Evolutionary conservation across 2,329 filamentous ascomycete genomes (phyloP).

Genomic region (Tricladium varicosporioides): DNA sequence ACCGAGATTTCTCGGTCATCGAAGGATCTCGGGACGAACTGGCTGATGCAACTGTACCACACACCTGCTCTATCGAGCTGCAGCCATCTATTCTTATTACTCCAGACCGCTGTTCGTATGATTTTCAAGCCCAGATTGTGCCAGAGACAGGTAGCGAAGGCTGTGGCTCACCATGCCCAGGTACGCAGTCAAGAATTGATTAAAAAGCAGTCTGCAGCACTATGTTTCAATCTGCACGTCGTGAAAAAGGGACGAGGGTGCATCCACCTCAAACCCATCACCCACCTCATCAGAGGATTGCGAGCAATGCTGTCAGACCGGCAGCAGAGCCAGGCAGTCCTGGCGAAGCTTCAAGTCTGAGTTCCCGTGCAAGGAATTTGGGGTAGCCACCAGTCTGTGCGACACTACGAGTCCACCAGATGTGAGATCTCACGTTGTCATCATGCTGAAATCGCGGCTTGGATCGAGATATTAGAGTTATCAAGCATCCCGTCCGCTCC

Average conservation of each 20-base stretch:
- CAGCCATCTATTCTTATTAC: slow-evolving; percentile 3
- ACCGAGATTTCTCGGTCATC: neutral
- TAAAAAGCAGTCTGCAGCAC: neutral
- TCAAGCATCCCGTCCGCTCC: neutral
- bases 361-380: neutral
- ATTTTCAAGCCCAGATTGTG: neutral
- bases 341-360: neutral
- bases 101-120: neutral
- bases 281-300: neutral
- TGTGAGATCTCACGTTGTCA: neutral
- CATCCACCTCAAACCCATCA: neutral
- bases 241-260: neutral
- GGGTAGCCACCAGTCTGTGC: neutral
- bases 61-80: neutral
- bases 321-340: neutral
- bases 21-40: neutral
- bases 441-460: neutral
- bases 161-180: neutral
- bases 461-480: neutral
- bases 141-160: neutral
- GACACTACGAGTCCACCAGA: neutral
- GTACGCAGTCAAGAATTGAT: neutral
- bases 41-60: neutral
- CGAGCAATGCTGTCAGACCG: neutral
- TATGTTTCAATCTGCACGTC: neutral